phyloP scores from a whole-genome alignment of 768 basidiomycete genomes.

The Leccinum disarticulatum region DNA sequence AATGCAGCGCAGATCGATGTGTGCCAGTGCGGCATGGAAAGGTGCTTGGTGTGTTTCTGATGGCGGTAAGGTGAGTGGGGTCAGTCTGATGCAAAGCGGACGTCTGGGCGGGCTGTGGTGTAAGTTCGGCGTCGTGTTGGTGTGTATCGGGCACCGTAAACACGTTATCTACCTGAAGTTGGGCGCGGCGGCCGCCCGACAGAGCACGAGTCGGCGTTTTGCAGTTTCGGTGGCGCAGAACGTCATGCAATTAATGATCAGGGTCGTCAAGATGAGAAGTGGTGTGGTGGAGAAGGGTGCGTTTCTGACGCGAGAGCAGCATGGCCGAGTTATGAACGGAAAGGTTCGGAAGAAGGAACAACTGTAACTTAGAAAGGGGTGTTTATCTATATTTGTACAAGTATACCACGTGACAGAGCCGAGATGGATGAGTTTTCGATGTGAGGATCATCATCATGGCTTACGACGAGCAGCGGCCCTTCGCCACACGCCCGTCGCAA shows the following conservation, averaged over 20 bases:
- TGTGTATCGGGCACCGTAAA: constrained; percentile 91
- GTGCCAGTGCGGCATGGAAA: constrained; percentile 68
- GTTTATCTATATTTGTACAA: background rate
- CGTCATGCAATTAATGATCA: constrained; percentile 80
- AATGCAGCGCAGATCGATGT: constrained; percentile 90
- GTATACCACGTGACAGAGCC: background rate
- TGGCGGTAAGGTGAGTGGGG: constrained; percentile 75
- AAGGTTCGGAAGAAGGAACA: background rate
- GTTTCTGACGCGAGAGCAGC: constrained; percentile 28
- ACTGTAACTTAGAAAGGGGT: background rate
- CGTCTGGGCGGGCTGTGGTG: background rate
- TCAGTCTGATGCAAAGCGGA: constrained; percentile 1
- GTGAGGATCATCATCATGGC: constrained; percentile 19
- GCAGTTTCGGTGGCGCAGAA: constrained; percentile 83
- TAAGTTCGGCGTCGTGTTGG: constrained; percentile 79
- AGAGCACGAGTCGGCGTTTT: constrained; percentile 14
- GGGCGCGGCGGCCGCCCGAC: background rate
- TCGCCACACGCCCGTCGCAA: constrained; percentile 6
- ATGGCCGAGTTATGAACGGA: constrained; percentile 65
- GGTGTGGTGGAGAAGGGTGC: constrained; percentile 13
- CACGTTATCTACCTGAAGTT: constrained; percentile 84
- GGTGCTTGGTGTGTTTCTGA: constrained; percentile 82
- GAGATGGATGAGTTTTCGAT: constrained; percentile 10
- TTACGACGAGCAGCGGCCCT: constrained; percentile 23
- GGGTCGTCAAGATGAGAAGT: constrained; percentile 71